Conservation (phyloP, 129 eudicot species). For the Logfia minima region DNA sequence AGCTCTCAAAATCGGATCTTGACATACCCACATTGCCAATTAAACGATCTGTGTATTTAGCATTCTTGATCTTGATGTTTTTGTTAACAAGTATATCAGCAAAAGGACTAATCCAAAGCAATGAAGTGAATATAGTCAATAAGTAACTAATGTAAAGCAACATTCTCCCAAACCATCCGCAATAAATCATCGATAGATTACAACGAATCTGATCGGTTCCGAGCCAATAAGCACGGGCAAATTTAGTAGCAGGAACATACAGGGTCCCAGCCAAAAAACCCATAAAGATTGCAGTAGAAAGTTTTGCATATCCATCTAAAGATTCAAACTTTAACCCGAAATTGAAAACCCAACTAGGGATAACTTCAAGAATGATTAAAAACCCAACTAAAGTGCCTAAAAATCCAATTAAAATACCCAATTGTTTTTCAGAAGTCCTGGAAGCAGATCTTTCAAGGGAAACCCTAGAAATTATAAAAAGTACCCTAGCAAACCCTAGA, state of each 20-base stretch:
- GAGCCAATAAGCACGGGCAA: slow-evolving; percentile 82
- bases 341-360: slow-evolving; percentile 60
- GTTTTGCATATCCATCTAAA: slow-evolving; percentile 68
- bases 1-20: slow-evolving; percentile 56
- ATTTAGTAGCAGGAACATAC: slow-evolving; percentile 64
- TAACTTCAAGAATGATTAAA: slow-evolving; percentile 40
- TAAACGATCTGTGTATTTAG: slow-evolving; percentile 35
- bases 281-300: slow-evolving; percentile 51
- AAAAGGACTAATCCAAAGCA: slow-evolving; percentile 83
- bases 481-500: slow-evolving; percentile 48
- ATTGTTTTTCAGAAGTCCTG: slow-evolving; percentile 61
- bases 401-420: slow-evolving; percentile 53
- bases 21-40: slow-evolving; percentile 68
- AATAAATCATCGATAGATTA: slow-evolving; percentile 71
- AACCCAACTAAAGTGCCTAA: slow-evolving; percentile 49
- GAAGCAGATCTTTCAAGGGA: slow-evolving; percentile 78
- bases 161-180: slow-evolving; percentile 75
- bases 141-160: slow-evolving; percentile 61
- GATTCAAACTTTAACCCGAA: slow-evolving; percentile 42
- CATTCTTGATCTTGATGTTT: slow-evolving; percentile 28
- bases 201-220: slow-evolving; percentile 91
- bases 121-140: slow-evolving; percentile 52
- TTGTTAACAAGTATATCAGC: slow-evolving; percentile 51
- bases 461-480: slow-evolving; percentile 46
- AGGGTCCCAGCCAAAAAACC: slow-evolving; percentile 66